Percentiles rank a stretch among this genome's conserved stretches.
Conservation (phyloP, 495 filamentous ascomycete species). For the Astrothelium macrocarpum region DNA sequence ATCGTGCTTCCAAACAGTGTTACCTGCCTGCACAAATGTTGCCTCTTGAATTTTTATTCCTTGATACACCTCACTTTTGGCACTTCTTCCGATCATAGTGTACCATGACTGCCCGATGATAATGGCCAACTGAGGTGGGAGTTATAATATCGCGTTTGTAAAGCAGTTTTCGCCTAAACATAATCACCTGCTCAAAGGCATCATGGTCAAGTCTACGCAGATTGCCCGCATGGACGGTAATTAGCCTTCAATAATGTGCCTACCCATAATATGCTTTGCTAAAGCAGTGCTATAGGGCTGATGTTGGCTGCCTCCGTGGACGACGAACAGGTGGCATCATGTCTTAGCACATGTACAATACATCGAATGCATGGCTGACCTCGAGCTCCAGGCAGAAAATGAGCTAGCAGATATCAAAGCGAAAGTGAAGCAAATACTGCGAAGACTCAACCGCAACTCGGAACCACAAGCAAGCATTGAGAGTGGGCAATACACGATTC, state of each 20-base stretch:
- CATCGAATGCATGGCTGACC: conserved; percentile 8
- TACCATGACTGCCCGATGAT: too few species aligned
- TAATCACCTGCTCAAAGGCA: conserved; percentile 17
- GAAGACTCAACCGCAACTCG: conserved; percentile 73
- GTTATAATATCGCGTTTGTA: neutral
- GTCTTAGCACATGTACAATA: conserved; percentile 2
- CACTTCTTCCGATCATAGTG: too few species aligned
- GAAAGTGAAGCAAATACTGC: conserved; percentile 82
- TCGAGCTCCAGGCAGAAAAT: conserved; percentile 48
- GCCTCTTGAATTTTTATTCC: too few species aligned
- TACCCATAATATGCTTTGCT: conserved; percentile 4
- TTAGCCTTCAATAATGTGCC: conserved; percentile 23
- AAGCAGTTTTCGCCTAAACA: neutral
- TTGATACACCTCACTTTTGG: too few species aligned
- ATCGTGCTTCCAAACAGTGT: too few species aligned
- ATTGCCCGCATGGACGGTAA: conserved; percentile 88
- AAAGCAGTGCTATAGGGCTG: conserved; percentile 50
- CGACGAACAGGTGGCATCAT: conserved; percentile 59
- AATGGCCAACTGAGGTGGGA: neutral
- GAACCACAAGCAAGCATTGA: conserved; percentile 91
- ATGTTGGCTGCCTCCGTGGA: conserved; percentile 93
- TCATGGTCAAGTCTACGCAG: conserved; percentile 91
- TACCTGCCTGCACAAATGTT: too few species aligned
- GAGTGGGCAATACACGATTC: conserved; percentile 70
- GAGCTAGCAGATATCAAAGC: conserved; percentile 80